Percentiles rank a stretch among this genome's conserved stretches.
These are phyloP conservation scores for Fusarium albosuccineum DNA, from an alignment of 2,329 filamentous ascomycete genomes.

Conservation along the genomic window DNA sequence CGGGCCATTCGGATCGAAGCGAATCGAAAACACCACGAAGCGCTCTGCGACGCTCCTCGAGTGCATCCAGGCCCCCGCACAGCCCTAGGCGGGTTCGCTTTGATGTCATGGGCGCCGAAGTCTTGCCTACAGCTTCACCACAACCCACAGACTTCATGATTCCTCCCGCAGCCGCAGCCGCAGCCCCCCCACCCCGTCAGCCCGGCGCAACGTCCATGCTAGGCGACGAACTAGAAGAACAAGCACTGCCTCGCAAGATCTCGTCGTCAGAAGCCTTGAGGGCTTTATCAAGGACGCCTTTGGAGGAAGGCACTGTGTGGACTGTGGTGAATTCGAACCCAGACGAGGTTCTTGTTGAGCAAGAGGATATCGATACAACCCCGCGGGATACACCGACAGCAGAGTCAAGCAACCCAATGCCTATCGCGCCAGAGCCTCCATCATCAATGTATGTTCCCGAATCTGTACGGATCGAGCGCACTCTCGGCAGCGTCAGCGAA, in stretches of 20 bases:
- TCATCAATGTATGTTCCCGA: slow-evolving; percentile 28
- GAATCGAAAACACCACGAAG: slow-evolving; percentile 65
- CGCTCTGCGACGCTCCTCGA: slow-evolving; percentile 69
- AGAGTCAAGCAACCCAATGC: slow-evolving; percentile 16
- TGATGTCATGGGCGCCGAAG: slow-evolving; percentile 70
- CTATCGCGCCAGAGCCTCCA: slow-evolving; percentile 36
- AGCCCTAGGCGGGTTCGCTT: slow-evolving; percentile 75
- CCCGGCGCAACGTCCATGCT: slow-evolving; percentile 50
- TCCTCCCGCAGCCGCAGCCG: slow-evolving; percentile 45
- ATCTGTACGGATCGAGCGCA: slow-evolving; percentile 35
- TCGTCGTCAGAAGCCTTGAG: slow-evolving; percentile 68
- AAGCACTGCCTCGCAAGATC: slow-evolving; percentile 63
- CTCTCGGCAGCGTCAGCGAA: slow-evolving; percentile 44
- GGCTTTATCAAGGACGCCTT: slow-evolving; percentile 63
- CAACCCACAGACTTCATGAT: slow-evolving; percentile 53
- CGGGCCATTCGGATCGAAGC: slow-evolving; percentile 66
- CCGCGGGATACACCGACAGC: slow-evolving; percentile 11
- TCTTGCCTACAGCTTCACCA: slow-evolving; percentile 71
- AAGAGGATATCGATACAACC: slow-evolving; percentile 29
- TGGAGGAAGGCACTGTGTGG: slow-evolving; percentile 66
- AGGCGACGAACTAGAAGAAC: slow-evolving; percentile 56
- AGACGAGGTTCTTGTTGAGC: slow-evolving; percentile 43
- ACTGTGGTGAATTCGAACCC: slow-evolving; percentile 59
- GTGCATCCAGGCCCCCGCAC: slow-evolving; percentile 61
- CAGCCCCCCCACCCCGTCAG: slow-evolving; percentile 44